A percentile compares a stretch with the other conserved stretches of the same genome.
Evolutionary conservation across 2,329 filamentous ascomycete genomes (phyloP).

Genomic region (Diplodia mutila): DNA sequence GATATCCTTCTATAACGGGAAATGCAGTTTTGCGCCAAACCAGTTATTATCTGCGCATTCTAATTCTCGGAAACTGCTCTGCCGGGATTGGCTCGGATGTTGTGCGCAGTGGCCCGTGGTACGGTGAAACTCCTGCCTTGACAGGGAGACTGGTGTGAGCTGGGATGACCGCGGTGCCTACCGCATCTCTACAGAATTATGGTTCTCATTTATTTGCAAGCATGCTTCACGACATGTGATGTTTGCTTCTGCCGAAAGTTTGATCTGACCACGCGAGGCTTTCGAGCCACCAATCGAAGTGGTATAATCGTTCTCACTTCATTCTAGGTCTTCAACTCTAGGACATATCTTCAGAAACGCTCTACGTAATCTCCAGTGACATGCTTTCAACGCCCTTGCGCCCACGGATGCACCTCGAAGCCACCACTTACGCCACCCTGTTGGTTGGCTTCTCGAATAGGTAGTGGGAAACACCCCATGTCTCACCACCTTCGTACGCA

Average conservation of each 20-base stretch:
- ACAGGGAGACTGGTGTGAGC: neutral
- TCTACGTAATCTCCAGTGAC: neutral
- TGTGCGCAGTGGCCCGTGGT: neutral
- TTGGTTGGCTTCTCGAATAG: constrained; percentile 62
- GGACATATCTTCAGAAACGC: neutral
- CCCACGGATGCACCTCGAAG: neutral
- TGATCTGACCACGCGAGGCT: neutral
- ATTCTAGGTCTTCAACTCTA: neutral
- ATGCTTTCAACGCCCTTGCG: neutral
- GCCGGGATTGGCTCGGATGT: neutral
- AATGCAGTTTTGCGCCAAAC: neutral
- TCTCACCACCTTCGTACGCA: constrained; percentile 66
- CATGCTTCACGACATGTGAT: neutral
- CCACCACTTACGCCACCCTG: neutral
- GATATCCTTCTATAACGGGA: neutral
- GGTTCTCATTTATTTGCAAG: neutral
- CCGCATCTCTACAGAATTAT: neutral
- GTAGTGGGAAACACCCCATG: constrained; percentile 70
- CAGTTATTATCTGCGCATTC: neutral
- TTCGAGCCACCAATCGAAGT: too few relatives aligned
- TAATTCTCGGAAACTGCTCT: neutral
- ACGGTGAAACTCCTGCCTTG: neutral
- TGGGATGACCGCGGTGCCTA: neutral
- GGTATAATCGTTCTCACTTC: too few relatives aligned
- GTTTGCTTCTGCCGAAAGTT: neutral